Base-by-base conservation (phyloP, 169 alveolate species). In the Plasmodium knowlesi region DNA sequence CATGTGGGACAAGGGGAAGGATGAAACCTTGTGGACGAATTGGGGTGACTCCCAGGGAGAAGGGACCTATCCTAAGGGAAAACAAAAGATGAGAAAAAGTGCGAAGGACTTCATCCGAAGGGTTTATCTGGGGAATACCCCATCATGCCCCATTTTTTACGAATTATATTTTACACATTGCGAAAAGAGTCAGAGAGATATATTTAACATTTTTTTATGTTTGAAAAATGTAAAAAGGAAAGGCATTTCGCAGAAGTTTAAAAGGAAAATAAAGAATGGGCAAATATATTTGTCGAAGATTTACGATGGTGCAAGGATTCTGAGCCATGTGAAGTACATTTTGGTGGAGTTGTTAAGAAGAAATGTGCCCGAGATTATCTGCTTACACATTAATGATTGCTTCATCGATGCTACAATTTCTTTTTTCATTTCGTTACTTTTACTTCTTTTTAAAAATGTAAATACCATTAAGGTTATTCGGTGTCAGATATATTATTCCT, bases 241-340 rank as follows among this genome's bases (percentile, higher is more conserved):
- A 86, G 53, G 43, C 41, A n/a, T 86, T 19, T 53, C 57, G 6
- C 53, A 86, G 25, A 86, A 28, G 5, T 86, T 86, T 76, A 86
- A 86, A 74, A 84, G 76, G 57, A 86, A 76, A 57, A 50, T 74
- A 86, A 28, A 74, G 5, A 86, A 70, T 57, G 53, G 57, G 16
- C 74, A 84, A 12, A 86, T 86, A 37, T 85, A 85, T 85, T 78
- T 85, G 19, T 85, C 93, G 12, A 85, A 85, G 34, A 74, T 85
- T 32, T 70, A 85, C 67, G 67, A 85, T 34, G 9, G 61, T 22
- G 67, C 16, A 37, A 85, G 76, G 41, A 54, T 85, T 86, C 30
- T 85, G 34, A 2, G 53, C 3, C 80, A 85, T 85, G 79, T 85
- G 34, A 85, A 85, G 43, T 85, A 85, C 70, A 34, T 85, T 32